Evolutionary conservation across 768 basidiomycete species (phyloP).

Genomic region (Pleurotus platypus): DNA sequence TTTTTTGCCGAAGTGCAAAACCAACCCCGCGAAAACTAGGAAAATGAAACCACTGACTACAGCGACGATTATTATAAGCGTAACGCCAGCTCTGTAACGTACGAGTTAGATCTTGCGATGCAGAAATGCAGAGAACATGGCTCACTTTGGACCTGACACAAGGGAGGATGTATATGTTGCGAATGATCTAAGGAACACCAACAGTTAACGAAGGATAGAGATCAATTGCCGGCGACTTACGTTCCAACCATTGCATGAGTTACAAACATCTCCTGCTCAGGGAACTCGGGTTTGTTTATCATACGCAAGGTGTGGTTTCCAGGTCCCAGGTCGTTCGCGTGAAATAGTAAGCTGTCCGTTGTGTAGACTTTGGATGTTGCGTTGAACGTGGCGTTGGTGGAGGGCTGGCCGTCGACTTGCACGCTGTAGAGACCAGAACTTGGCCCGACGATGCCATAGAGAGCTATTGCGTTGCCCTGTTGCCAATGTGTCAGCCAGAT

Average conservation of each 20-base stretch:
- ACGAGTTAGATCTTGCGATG: no score
- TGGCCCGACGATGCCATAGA: conserved; percentile 36
- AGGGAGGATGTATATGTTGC: neutral
- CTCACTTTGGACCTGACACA: neutral
- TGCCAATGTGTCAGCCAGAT: neutral
- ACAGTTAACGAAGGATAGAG: neutral
- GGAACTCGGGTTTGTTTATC: conserved; percentile 20
- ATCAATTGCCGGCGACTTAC: conserved; percentile 1
- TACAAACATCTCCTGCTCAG: conserved; percentile 19
- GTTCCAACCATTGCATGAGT: conserved; percentile 23
- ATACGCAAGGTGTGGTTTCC: conserved; percentile 29
- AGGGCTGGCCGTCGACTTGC: conserved; percentile 20
- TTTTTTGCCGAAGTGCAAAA: neutral
- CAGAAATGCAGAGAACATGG: neutral
- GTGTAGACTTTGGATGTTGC: conserved; percentile 17
- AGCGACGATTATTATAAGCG: neutral
- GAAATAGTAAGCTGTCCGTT: conserved; percentile 26
- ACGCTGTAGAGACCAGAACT: conserved; percentile 26
- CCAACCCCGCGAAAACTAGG: neutral
- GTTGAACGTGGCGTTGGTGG: conserved; percentile 14
- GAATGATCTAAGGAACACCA: neutral
- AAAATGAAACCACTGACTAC: neutral
- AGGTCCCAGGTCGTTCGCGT: conserved; percentile 21
- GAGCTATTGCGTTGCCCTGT: conserved; percentile 27
- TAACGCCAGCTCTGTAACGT: neutral